These are phyloP conservation scores for Ramularia endophylla DNA, from an alignment of 2,329 filamentous ascomycete genomes.

Conservation along the genomic window DNA sequence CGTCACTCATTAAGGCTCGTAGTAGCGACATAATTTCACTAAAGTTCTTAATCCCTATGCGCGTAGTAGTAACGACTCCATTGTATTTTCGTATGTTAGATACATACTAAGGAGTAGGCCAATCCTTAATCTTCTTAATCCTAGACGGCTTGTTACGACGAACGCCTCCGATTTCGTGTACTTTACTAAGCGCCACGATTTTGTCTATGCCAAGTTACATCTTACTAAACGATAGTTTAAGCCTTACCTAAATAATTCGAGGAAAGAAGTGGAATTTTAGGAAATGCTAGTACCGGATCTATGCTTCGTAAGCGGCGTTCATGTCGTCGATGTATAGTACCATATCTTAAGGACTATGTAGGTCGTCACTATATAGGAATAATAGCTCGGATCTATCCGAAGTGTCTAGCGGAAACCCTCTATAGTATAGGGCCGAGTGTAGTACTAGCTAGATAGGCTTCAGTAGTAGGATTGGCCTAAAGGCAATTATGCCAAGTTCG, in stretches of 20 bases:
- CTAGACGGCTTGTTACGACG: neutral
- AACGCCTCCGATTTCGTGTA: neutral
- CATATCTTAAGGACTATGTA: conserved; percentile 1
- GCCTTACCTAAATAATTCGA: conserved; percentile 1
- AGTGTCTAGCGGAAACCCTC: too few species aligned
- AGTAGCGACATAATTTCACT: neutral
- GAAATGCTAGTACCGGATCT: conserved; percentile 2
- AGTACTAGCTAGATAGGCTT: neutral
- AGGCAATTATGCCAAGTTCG: too few species aligned
- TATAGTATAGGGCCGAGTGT: neutral
- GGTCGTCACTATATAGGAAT: neutral
- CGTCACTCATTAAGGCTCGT: neutral
- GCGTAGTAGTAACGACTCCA: neutral
- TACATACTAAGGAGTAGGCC: neutral
- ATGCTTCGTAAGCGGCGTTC: too few species aligned
- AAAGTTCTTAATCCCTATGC: conserved; percentile 3
- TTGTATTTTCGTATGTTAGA: neutral
- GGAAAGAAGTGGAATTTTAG: conserved; percentile 1
- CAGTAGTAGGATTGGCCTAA: too few species aligned
- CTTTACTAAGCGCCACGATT: conserved; percentile 2
- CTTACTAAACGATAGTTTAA: neutral
- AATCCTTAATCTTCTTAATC: neutral
- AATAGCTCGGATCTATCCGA: conserved; percentile 5
- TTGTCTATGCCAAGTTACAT: conserved; percentile 3
- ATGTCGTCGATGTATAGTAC: conserved; percentile 1